Evolutionary conservation across 2,329 filamentous ascomycete genomes (phyloP).

Genomic region (Scopulariopsis brevicaulis): DNA sequence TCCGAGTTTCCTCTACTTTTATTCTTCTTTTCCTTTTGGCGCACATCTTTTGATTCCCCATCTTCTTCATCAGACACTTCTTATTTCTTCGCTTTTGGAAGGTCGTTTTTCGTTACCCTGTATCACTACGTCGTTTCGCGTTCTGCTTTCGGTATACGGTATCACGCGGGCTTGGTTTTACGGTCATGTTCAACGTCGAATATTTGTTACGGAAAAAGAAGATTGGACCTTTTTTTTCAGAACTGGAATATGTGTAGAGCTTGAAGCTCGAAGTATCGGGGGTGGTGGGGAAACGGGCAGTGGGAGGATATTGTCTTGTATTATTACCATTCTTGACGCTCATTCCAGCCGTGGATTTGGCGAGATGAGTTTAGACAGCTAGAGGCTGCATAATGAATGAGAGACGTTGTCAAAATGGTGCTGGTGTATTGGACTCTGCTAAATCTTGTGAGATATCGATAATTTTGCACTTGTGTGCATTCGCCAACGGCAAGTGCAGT

Average conservation of each 20-base stretch:
- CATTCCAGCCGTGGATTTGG: background rate
- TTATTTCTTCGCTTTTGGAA: background rate
- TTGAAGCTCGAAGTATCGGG: background rate
- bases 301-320: background rate
- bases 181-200: background rate
- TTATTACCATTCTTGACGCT: conserved; percentile 4
- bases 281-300: background rate
- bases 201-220: background rate
- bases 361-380: background rate
- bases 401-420: background rate
- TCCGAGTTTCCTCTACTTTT: background rate
- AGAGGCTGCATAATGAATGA: background rate
- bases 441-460: background rate
- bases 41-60: background rate
- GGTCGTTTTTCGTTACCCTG: background rate
- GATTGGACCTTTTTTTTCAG: background rate
- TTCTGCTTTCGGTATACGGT: background rate
- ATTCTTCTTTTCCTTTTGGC: background rate
- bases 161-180: background rate
- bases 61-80: background rate
- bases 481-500: background rate
- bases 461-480: background rate
- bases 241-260: background rate
- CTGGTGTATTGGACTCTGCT: background rate
- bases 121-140: background rate